Base-by-base conservation (phyloP, 139 green algal genomes). In the Spirogloea muscicola region DNA sequence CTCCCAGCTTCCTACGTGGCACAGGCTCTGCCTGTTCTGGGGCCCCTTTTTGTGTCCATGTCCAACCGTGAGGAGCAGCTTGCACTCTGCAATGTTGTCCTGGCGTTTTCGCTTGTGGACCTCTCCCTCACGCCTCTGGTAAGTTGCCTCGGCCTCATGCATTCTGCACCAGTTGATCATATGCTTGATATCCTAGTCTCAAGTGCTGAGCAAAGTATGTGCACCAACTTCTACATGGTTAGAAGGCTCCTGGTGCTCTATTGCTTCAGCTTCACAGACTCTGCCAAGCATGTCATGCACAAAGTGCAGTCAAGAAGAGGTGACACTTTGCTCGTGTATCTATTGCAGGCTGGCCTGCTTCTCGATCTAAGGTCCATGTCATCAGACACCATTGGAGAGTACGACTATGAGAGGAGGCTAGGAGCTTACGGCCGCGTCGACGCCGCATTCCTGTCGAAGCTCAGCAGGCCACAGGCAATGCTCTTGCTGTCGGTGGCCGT, bases 401-500 rank as follows among this genome's bases (percentile, higher is more conserved):
- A 48, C 44, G 58, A 78, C 58, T 78, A 78, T 31, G 63, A n/a
- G 5, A 21, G 58, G n/a, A 57, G 70, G 21, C 31, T 78, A 58
- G 59, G 37, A 10, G 70, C 60, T 10, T 78, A 78, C 58, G 63
- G 37, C 9, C 25, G 27, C 16, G 31, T 74, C 16, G 49, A 66
- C 34, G 27, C 13, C 43, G 29, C 21, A 25, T 25, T 67, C 0
- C 29, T 29, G 29, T 3, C n/a, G 25, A 1, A 2, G n/a, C 57
- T 69, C 44, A 31, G 16, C 4, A 34, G 65, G 9, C 49, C 25
- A 25, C 34, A 68, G 44, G 58, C 49, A 1, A 5, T 31, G 13
- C 51, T 74, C 44, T n/a, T 74, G 29, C 65, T 74, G 34, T 31
- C 44, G n/a, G 21, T 49, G 10, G 27, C 29, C 1, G 39, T 76